A percentile compares a stretch with the other conserved stretches of the same genome.
Conservation (phyloP, 1,284 basidiomycete genomes). For the Cryptococcus sp. region DNA sequence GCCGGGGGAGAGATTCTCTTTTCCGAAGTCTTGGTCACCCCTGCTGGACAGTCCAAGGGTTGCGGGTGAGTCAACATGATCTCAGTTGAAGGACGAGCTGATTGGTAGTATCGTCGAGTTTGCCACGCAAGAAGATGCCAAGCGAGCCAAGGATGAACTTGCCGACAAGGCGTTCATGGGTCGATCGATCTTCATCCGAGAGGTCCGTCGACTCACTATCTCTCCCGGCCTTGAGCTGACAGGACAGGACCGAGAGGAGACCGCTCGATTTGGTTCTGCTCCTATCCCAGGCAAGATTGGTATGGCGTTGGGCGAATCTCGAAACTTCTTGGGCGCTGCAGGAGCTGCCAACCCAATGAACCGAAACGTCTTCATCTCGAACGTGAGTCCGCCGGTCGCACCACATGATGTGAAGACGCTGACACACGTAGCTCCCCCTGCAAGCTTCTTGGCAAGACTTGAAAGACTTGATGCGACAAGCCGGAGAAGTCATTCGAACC, state of each 20-base stretch:
- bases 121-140: constrained; percentile 72
- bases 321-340: constrained; percentile 61
- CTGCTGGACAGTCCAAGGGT: constrained; percentile 93
- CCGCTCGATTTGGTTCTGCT: constrained; percentile 87
- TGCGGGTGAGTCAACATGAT: constrained; percentile 70
- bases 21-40: constrained; percentile 95
- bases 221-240: neutral
- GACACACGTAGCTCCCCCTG: constrained; percentile 91
- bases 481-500: constrained; percentile 88
- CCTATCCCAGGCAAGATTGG: constrained; percentile 90
- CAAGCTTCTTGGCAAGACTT: constrained; percentile 98
- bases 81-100: neutral
- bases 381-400: constrained; percentile 54
- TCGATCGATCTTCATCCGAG: constrained; percentile 90
- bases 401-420: neutral
- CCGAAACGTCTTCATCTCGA: constrained; percentile 86
- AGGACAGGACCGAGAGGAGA: constrained; percentile 87
- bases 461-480: constrained; percentile 91
- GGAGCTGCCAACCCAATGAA: constrained; percentile 20
- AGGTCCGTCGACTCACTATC: constrained; percentile 58
- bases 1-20: constrained; percentile 91
- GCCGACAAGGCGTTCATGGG: constrained; percentile 83
- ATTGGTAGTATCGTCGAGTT: constrained; percentile 80
- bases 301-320: constrained; percentile 69
- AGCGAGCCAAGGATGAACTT: constrained; percentile 76